Evolutionary conservation across 495 filamentous ascomycete genomes (phyloP).

Genomic region (Trichoderma asperelloides): DNA sequence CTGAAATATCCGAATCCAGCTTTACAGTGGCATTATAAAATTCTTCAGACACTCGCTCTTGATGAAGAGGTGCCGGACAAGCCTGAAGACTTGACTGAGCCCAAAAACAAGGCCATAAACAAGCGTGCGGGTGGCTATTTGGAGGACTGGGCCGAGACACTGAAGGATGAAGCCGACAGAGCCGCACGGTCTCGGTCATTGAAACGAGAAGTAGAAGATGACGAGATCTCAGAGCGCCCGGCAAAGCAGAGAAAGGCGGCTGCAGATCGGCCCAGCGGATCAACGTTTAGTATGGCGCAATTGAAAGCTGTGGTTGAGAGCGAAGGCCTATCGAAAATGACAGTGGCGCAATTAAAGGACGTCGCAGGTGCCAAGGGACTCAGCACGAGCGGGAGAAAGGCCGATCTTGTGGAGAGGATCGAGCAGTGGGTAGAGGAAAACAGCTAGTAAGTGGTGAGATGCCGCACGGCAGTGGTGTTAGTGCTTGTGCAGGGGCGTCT

Average conservation of each 20-base stretch:
- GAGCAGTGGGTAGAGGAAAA: conserved; percentile 65
- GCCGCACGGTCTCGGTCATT: conserved; percentile 24
- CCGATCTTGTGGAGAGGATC: conserved; percentile 66
- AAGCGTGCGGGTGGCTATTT: conserved; percentile 77
- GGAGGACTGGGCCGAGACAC: conserved; percentile 61
- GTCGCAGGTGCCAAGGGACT: conserved; percentile 56
- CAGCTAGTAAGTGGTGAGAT: conserved; percentile 15
- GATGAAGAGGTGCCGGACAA: conserved; percentile 83
- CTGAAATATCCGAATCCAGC: conserved; percentile 86
- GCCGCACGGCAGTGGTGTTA: background rate
- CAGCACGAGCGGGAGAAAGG: conserved; percentile 61
- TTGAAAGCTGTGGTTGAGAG: conserved; percentile 53
- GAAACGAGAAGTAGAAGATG: conserved; percentile 35
- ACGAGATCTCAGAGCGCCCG: conserved; percentile 26
- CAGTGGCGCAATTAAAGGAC: conserved; percentile 58
- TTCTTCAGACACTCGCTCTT: conserved; percentile 83
- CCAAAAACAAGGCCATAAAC: conserved; percentile 69
- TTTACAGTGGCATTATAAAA: conserved; percentile 96
- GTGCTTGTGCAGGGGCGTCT: too few species aligned
- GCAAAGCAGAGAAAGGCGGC: conserved; percentile 32
- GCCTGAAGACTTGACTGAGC: conserved; percentile 74
- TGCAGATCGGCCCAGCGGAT: conserved; percentile 16
- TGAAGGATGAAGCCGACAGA: conserved; percentile 42
- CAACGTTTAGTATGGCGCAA: conserved; percentile 39
- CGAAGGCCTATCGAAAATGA: conserved; percentile 59